Base-by-base conservation (phyloP, 2,329 filamentous ascomycete genomes). In the Polychaeton citri region DNA sequence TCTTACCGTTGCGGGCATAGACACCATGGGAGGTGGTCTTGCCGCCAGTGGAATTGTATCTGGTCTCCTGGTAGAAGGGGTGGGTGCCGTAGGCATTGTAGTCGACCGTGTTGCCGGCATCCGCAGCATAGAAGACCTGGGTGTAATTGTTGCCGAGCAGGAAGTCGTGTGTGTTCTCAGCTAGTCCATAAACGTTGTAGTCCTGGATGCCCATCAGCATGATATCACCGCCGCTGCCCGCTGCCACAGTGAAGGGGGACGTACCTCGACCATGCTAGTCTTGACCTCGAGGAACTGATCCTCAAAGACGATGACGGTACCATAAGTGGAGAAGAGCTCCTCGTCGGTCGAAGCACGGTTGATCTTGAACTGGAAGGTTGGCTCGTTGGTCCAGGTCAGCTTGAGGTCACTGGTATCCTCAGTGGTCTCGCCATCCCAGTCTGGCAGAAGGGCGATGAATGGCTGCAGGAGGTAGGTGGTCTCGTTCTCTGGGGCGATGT, bases 41-140 rank as follows among this genome's bases (percentile, higher is more conserved):
- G 33, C 70, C 62, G 8, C 69, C 60, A 43, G 77, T 67, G 15
- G 24, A 10, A 47, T 76, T 84, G 58, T 86, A 88, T 38, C 81
- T 69, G 1, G 81, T 87, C 43, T 88, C 83, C 3, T 87, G 63
- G 51, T 88, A 90, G 49, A 87, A 75, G 0, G 83, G 79, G 46
- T 90, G 83, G 30, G 66, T 71, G 6, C 83, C 81, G 48, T 90
- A 90, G 5, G 86, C 63, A 47, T 87, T 87, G 9, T 49, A 43
- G 40, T 75, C 75, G 26, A 77, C 71, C 5, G 70, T 68, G 48
- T 81, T 76, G 5, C 71, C 79, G 21, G 69, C 69, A 56, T 87
- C 81, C 12, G 77, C 76, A 19, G 76, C 73, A 44, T 73, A 84
- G 36, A 76, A 66, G 4, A 76, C 79, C 4, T 79, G 69, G 1